phyloP scores from a whole-genome alignment of 352 stramenopile genomes.

The Albugo candida region DNA sequence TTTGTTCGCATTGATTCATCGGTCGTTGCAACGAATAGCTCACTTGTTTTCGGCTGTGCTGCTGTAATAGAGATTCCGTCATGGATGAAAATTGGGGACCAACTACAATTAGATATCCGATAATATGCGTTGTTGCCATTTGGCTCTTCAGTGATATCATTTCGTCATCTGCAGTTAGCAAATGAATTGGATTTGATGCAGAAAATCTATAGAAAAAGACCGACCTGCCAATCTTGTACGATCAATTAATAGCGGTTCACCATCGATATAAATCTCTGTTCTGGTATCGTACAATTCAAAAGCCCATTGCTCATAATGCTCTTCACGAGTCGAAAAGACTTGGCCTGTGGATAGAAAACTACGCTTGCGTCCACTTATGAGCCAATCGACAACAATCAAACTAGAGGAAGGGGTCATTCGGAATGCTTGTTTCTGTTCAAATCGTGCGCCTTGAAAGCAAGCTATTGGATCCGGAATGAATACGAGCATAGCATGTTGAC shows the following conservation, averaged over 20 bases:
- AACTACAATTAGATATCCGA: conserved; percentile 47
- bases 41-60: conserved; percentile 57
- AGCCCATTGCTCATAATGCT: conserved; percentile 62
- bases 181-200: neutral
- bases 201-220: neutral
- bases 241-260: conserved; percentile 32
- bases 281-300: conserved; percentile 56
- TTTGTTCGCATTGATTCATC: conserved; percentile 44
- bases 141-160: conserved; percentile 33
- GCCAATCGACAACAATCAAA: conserved; percentile 68
- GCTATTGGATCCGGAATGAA: conserved; percentile 65
- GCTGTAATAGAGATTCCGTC: conserved; percentile 27
- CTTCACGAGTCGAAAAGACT: conserved; percentile 30
- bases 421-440: conserved; percentile 46
- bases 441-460: conserved; percentile 55
- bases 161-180: conserved; percentile 33
- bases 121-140: conserved; percentile 56
- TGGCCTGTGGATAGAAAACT: conserved; percentile 47
- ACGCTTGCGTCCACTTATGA: conserved; percentile 68
- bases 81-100: conserved; percentile 33
- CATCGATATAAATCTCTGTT: conserved; percentile 34
- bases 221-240: conserved; percentile 45
- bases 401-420: conserved; percentile 22
- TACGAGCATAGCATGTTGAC: conserved; percentile 29
- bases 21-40: conserved; percentile 35